Percentiles rank a stretch among this genome's conserved stretches.
Conservation (phyloP, 1,284 basidiomycete species). For the Ustilago esculenta region DNA sequence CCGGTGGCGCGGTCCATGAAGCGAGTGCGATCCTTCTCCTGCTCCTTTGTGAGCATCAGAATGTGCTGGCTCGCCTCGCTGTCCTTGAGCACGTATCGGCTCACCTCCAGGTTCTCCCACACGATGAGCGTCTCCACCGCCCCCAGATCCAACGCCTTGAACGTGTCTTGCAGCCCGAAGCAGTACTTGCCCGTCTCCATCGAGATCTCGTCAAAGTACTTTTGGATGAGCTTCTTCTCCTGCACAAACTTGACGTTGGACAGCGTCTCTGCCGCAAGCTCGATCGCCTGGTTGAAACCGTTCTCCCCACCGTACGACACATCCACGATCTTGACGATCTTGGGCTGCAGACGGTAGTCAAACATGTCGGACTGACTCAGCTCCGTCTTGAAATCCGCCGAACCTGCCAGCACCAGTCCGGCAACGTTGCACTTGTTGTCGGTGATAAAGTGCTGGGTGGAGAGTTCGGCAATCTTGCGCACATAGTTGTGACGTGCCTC, state of each 20-base stretch:
- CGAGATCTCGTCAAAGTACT: slow-evolving; percentile 99
- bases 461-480: slow-evolving; percentile 95
- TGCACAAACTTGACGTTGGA: slow-evolving; percentile 99
- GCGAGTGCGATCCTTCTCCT: slow-evolving; percentile 79
- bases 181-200: slow-evolving; percentile 97
- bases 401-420: slow-evolving; percentile 95
- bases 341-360: slow-evolving; percentile 80
- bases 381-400: slow-evolving; percentile 98
- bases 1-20: slow-evolving; percentile 95
- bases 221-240: slow-evolving; percentile 86
- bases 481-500: slow-evolving; percentile 99
- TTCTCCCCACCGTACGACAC: slow-evolving; percentile 99
- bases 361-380: slow-evolving; percentile 96
- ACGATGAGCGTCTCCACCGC: slow-evolving; percentile 97
- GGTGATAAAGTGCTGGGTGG: slow-evolving; percentile 98
- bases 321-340: slow-evolving; percentile 81
- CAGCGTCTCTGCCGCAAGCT: slow-evolving; percentile 92
- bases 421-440: slow-evolving; percentile 98
- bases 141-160: slow-evolving; percentile 95
- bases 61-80: slow-evolving; percentile 56
- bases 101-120: slow-evolving; percentile 81
- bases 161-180: slow-evolving; percentile 96
- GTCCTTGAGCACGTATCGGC: slow-evolving; percentile 61
- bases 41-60: slow-evolving; percentile 63
- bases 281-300: slow-evolving; percentile 98